Base-by-base conservation (phyloP, 1,284 basidiomycete genomes). In the Fomes fomentarius region DNA sequence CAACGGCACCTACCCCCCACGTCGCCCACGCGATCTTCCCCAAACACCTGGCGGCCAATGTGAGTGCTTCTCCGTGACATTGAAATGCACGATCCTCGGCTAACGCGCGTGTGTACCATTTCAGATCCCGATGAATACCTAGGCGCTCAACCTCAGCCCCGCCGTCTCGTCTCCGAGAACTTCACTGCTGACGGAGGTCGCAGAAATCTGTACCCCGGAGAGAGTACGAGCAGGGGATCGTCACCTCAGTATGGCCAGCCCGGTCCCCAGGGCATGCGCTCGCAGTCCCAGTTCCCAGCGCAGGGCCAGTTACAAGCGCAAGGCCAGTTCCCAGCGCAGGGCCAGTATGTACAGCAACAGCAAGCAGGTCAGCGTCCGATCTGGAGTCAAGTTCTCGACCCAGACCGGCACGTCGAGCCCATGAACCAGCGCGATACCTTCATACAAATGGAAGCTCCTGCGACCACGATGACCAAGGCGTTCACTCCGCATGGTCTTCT, bases 401-500 rank as follows among this genome's bases (percentile, higher is more conserved):
- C 89, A 43, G 82, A 84, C 48, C 79, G 78, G 40, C 75, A 78
- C 17, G 78, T 75, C 37, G 64, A 73, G 12, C 66, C 72, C 12
- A 74, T 72, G 47, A 64, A 69, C 15, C 76, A 74, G 46, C 46
- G 63, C 22, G 87, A 91, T 57, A 89, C 88, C 0, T 96, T 96
- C 66, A 84, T 96, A 43, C 89, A 93, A 66, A 76, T 96, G 34
- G 93, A 95, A 54, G 80, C 84, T 28, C 74, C 85, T 0, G 79
- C 85, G 11, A 83, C 87, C 39, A 84, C 84, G 21, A 87, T 95
- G 78, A 95, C 93, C 7, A 95, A 95, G 69, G 93, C 94, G 2
- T 97, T 97, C 70, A 90, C 92, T 0, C 94, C 96, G 3, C 94
- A 97, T 61, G 96, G 96, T 9, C 76, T 99, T 12, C 83, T 99